A percentile compares a stretch with the other conserved stretches of the same genome.
phyloP scores from a whole-genome alignment of 768 basidiomycete species.

The Suillus cothurnatus region DNA sequence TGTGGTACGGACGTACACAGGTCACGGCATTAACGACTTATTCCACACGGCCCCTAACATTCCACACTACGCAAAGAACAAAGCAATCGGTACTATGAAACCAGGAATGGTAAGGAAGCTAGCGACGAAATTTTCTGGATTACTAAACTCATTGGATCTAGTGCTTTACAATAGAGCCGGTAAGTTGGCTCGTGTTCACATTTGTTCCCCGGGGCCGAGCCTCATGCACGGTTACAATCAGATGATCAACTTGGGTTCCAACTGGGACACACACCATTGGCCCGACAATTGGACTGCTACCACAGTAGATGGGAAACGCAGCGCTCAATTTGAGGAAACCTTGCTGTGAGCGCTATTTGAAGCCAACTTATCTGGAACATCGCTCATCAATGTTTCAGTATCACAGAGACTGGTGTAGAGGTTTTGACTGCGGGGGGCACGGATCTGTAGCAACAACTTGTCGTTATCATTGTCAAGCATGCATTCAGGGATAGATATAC shows the following conservation, averaged over 20 bases:
- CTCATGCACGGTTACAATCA: slow-evolving; percentile 34
- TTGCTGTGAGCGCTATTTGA: slow-evolving; percentile 64
- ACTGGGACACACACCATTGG: slow-evolving; percentile 83
- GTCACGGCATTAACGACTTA: slow-evolving; percentile 85
- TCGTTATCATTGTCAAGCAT: neutral
- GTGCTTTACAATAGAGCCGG: slow-evolving; percentile 82
- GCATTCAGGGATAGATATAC: neutral
- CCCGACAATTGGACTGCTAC: slow-evolving; percentile 97
- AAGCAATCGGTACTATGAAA: slow-evolving; percentile 92
- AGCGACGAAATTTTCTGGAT: neutral
- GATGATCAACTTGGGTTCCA: slow-evolving; percentile 91
- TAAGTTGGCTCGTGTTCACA: slow-evolving; percentile 31
- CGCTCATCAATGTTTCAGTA: slow-evolving; percentile 44
- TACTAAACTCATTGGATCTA: slow-evolving; percentile 21
- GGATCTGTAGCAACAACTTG: slow-evolving; percentile 20
- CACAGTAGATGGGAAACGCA: slow-evolving; percentile 85
- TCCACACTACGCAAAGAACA: slow-evolving; percentile 94
- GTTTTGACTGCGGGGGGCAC: slow-evolving; percentile 67
- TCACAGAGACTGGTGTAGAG: slow-evolving; percentile 91
- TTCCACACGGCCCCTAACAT: slow-evolving; percentile 89
- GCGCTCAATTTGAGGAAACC: slow-evolving; percentile 98
- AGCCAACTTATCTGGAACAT: neutral
- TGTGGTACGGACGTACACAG: slow-evolving; percentile 91
- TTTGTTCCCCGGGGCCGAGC: slow-evolving; percentile 2
- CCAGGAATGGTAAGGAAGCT: slow-evolving; percentile 75